Evolutionary conservation across 163 green algal genomes (phyloP).

Genomic region (Coccomyxa subellipsoidea): DNA sequence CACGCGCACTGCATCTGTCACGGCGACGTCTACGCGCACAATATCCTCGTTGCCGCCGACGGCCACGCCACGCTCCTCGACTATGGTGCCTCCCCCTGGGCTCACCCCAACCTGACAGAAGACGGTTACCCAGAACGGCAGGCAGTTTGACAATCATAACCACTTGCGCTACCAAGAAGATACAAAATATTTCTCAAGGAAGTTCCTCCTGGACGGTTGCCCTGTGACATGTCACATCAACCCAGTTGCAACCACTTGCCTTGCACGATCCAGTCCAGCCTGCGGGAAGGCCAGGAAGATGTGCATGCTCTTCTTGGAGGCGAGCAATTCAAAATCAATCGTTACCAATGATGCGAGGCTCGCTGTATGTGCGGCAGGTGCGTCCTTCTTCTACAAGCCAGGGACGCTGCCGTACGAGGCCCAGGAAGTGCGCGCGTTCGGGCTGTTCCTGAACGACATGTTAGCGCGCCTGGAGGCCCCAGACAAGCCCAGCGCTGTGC

Average conservation of each 20-base stretch:
- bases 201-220: too few relatives aligned
- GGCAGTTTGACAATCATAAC: too few relatives aligned
- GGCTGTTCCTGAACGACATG: slow-evolving; percentile 48
- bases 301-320: too few relatives aligned
- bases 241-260: too few relatives aligned
- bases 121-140: too few relatives aligned
- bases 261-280: too few relatives aligned
- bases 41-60: slow-evolving; percentile 44
- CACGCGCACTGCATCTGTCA: slow-evolving; percentile 32
- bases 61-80: slow-evolving; percentile 51
- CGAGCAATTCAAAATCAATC: too few relatives aligned
- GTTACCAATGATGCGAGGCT: too few relatives aligned
- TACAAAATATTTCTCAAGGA: too few relatives aligned
- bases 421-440: slow-evolving; percentile 58
- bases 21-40: slow-evolving; percentile 74
- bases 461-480: slow-evolving; percentile 8
- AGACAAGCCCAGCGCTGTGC: neutral
- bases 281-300: too few relatives aligned
- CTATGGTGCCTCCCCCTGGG: slow-evolving; percentile 42
- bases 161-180: too few relatives aligned
- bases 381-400: slow-evolving; percentile 42
- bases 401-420: slow-evolving; percentile 26
- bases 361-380: slow-evolving; percentile 29
- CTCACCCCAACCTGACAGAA: neutral
- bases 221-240: too few relatives aligned